Conservation (phyloP, 2,329 filamentous ascomycete species). For the Ceratocystis papillata region DNA sequence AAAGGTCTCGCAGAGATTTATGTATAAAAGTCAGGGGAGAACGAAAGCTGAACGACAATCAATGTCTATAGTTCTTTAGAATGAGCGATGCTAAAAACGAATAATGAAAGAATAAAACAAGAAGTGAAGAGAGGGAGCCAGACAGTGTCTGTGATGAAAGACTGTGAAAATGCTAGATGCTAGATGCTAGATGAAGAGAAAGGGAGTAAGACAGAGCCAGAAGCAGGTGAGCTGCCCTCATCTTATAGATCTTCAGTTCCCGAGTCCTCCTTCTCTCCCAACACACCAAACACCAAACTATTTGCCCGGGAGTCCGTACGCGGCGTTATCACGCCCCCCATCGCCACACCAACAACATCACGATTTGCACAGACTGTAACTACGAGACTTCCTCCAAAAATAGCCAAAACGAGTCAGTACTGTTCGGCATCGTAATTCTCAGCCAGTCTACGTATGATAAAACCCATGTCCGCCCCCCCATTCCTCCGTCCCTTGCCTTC, state of each 20-base stretch:
- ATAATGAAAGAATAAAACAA: slow-evolving; percentile 15
- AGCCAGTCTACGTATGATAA: no score
- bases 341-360: no score
- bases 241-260: background rate
- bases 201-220: background rate
- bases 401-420: no score
- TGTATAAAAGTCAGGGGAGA: background rate
- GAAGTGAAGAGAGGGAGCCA: slow-evolving; percentile 12
- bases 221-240: background rate
- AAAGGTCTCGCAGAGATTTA: background rate
- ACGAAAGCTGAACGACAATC: background rate
- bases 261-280: background rate
- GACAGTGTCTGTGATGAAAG: slow-evolving; percentile 3
- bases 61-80: background rate
- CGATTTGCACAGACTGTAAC: no score
- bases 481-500: no score
- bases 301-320: background rate
- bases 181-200: background rate
- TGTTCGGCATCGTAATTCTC: no score
- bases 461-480: no score
- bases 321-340: no score
- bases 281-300: background rate
- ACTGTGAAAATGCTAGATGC: slow-evolving; percentile 7
- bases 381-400: no score
- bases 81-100: slow-evolving; percentile 2